Percentiles rank a stretch among this genome's conserved stretches.
These are phyloP conservation scores for Fusarium piperis DNA, from an alignment of 2,329 filamentous ascomycete species.

Conservation along the genomic window DNA sequence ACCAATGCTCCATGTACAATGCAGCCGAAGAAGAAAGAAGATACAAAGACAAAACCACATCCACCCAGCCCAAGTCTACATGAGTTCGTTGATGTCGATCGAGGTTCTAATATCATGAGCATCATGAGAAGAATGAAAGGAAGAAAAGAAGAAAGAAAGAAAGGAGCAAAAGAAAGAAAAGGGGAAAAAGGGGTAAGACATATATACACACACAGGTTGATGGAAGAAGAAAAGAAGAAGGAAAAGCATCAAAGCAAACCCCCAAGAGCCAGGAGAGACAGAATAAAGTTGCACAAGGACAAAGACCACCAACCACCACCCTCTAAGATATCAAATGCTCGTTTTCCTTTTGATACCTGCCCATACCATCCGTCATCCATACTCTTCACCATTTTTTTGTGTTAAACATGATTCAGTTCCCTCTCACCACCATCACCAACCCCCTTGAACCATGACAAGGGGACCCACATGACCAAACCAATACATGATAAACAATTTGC, in stretches of 20 bases:
- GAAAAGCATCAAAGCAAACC: neutral
- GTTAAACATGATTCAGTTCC: neutral
- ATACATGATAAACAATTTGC: neutral
- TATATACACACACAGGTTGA: constrained; percentile 1
- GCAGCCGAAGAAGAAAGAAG: constrained; percentile 5
- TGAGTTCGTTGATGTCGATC: constrained; percentile 4
- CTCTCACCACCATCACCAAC: neutral
- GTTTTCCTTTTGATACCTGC: neutral
- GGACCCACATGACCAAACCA: neutral
- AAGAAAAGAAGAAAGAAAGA: neutral
- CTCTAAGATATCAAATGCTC: neutral
- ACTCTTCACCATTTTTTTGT: neutral
- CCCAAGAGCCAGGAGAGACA: neutral
- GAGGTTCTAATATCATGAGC: constrained; percentile 14
- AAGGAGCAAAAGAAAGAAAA: neutral
- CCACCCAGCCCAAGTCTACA: constrained; percentile 1
- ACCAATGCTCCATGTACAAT: constrained; percentile 1
- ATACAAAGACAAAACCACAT: neutral
- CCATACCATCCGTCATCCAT: neutral
- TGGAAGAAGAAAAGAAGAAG: neutral
- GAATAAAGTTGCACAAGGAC: constrained; percentile 5
- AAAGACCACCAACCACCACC: neutral
- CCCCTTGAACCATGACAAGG: neutral
- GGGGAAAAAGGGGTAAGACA: neutral
- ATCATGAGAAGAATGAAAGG: constrained; percentile 6